Conservation (phyloP, 148 eudicot genomes). For the Spergularia bocconei region DNA sequence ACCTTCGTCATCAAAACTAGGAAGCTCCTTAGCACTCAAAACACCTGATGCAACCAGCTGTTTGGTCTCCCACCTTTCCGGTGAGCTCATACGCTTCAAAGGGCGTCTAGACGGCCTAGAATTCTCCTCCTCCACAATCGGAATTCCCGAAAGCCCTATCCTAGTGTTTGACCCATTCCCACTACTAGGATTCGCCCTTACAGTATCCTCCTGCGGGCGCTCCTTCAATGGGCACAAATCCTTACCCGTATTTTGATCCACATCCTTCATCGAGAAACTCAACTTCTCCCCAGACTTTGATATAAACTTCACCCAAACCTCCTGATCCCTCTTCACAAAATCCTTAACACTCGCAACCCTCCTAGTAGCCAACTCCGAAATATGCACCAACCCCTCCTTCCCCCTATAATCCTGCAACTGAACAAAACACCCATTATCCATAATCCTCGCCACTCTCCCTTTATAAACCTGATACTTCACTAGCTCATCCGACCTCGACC, state of each 20-base stretch:
- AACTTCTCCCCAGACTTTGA: conserved; percentile 64
- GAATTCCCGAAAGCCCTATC: conserved; percentile 77
- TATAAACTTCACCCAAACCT: conserved; percentile 76
- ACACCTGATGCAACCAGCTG: conserved; percentile 90
- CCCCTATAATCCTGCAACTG: conserved; percentile 59
- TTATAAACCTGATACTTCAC: conserved; percentile 66
- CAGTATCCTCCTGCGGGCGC: conserved; percentile 40
- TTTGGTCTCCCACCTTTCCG: conserved; percentile 88
- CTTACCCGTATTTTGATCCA: conserved; percentile 80
- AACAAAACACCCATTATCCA: conserved; percentile 84
- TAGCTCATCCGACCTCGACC: conserved; percentile 34
- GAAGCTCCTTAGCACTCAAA: conserved; percentile 63
- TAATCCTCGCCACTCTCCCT: conserved; percentile 77
- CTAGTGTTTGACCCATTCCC: conserved; percentile 37
- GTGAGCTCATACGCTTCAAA: conserved; percentile 85
- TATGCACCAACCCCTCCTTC: conserved; percentile 84
- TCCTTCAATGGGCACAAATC: conserved; percentile 71
- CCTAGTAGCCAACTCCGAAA: conserved; percentile 70
- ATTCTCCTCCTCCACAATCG: conserved; percentile 53
- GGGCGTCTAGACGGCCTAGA: conserved; percentile 62
- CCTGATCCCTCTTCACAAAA: conserved; percentile 74
- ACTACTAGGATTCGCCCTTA: conserved; percentile 46
- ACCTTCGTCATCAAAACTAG: conserved; percentile 69
- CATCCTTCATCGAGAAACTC: conserved; percentile 78
- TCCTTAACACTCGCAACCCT: conserved; percentile 67